Base-by-base conservation (phyloP, 805 yeast species). In the Spathaspora gorwiae region DNA sequence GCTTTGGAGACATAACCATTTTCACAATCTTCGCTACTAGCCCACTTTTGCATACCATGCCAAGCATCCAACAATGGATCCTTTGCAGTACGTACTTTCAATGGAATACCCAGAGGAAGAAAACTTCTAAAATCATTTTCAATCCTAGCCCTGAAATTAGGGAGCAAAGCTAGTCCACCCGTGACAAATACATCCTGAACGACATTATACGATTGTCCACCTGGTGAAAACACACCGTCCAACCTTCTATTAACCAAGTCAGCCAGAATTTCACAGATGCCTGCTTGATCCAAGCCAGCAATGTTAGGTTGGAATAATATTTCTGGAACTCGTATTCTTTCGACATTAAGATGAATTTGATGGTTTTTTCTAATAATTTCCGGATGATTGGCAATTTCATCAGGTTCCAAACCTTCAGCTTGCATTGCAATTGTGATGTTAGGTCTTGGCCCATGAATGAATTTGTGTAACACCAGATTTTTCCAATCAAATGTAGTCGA, bases 201-300 rank as follows among this genome's bases (percentile, higher is more conserved):
- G 31, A 76, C 65, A 26, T 74, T 68, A 19, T 73, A 64, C 35
- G 76, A 70, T 48, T 83, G 83, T 6, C 82, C 86, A 4, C 70
- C 68, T 1, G 76, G 67, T 37, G 66, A 69, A 32, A 81, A 81
- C 46, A 74, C 76, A 0, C 80, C 76, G 27, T 79, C 80, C 19
- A 82, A 70, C 54, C 90, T 75, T 40, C 81, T 76, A 35, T 78
- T 57, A 6, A 90, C 57, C 7, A 88, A 72, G 47, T 82, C 85
- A 51, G 83, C 84, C 45, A 83, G 74, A 35, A 90, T 66, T 63
- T 94, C 98, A 24, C 78, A 60, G n/a, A 94, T 73, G 26, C 98
- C 98, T 0, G 97, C 96, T 66, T 90, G 98, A 63, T 94, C 99
- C 19, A 90, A 72, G 19, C 99, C 99, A 0, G 95, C 96, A 50